Base-by-base conservation (phyloP, 1,284 basidiomycete genomes). In the Rhodotorula sp. region DNA sequence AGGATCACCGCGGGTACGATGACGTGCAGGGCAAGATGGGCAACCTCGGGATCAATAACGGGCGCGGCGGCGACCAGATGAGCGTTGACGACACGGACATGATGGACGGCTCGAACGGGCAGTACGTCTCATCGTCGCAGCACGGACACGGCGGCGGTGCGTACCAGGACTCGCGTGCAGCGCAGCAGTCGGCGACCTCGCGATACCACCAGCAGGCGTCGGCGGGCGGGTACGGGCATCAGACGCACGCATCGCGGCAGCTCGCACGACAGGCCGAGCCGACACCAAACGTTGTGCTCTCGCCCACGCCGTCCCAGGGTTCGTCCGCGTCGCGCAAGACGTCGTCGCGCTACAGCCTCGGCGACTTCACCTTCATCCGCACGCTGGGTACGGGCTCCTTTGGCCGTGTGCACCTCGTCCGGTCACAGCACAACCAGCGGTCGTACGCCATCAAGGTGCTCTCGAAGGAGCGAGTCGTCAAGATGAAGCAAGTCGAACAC, bases 401-500 rank as follows among this genome's bases (percentile, higher is more conserved):
- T 81, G 94, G 94, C 3, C 88, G 95, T 27, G 94, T 97, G 0
- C 94, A 97, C 82, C 85, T 97, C 61, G 95, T 94, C 29, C 88
- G 91, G 70, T 95, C 92, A 80, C 91, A 90, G 82, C 93, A 96
- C 82, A 97, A 97, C 80, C 85, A 90, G 41, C 89, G 94, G 15
- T 95, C 92, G 82, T 97, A 97, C 80, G 94, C 94, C 54, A 88
- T 97, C 85, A 97, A 97, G 81, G 94, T 97, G 15, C 84, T 97
- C 71, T 90, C 87, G 83, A 97, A 97, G 82, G 92, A 97, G 75
- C 92, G 94, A 80, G 92, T 99, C 67, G 93, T 96, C 72, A 88
- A 87, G 79, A 91, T 94, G 87, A 98, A 98, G 85, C 96, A 99
- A 81, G 89, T 98, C 67, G 94, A 97, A 79, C 96, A 99, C 81